A percentile compares a stretch with the other conserved stretches of the same genome.
phyloP scores from a whole-genome alignment of 192 early-diverging fungal genomes.

The Dispira simplex region DNA sequence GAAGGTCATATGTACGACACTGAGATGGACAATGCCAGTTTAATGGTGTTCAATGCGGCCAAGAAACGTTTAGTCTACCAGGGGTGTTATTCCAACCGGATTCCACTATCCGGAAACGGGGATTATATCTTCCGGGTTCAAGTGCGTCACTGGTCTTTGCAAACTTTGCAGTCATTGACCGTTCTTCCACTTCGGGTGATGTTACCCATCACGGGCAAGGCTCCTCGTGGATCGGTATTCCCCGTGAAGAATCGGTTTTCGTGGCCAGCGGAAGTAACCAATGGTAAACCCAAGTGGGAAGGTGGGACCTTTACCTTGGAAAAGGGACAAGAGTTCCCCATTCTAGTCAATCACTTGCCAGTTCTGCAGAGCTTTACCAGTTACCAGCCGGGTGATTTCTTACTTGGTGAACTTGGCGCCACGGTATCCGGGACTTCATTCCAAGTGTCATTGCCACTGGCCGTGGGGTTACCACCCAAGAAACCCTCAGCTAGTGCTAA shows the following conservation, averaged over 20 bases:
- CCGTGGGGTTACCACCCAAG: slow-evolving; percentile 21
- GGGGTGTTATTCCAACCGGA: slow-evolving; percentile 53
- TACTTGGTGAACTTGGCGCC: slow-evolving; percentile 44
- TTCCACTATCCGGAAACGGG: slow-evolving; percentile 59
- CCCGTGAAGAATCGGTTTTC: slow-evolving; percentile 47
- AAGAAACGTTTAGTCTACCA: slow-evolving; percentile 50
- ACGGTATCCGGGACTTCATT: too few species aligned
- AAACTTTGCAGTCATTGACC: slow-evolving; percentile 52
- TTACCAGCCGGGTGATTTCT: slow-evolving; percentile 61
- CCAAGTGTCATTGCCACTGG: too few species aligned
- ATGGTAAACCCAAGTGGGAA: slow-evolving; percentile 32
- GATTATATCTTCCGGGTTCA: slow-evolving; percentile 75
- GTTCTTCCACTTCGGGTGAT: too few species aligned
- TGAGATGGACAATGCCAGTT: slow-evolving; percentile 45
- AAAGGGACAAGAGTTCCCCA: slow-evolving; percentile 23
- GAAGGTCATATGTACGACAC: slow-evolving; percentile 59
- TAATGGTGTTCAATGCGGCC: slow-evolving; percentile 63
- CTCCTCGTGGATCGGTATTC: slow-evolving; percentile 30
- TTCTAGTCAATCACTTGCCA: slow-evolving; percentile 13
- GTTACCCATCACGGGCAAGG: too few species aligned
- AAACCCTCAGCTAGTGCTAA: slow-evolving; percentile 29
- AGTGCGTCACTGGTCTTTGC: slow-evolving; percentile 46
- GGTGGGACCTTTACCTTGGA: slow-evolving; percentile 42
- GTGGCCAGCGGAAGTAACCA: slow-evolving; percentile 29
- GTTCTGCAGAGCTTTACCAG: slow-evolving; percentile 33